A percentile compares a stretch with the other conserved stretches of the same genome.
phyloP scores from a whole-genome alignment of 176 grass and related monocot species.

The Zea luxurians region DNA sequence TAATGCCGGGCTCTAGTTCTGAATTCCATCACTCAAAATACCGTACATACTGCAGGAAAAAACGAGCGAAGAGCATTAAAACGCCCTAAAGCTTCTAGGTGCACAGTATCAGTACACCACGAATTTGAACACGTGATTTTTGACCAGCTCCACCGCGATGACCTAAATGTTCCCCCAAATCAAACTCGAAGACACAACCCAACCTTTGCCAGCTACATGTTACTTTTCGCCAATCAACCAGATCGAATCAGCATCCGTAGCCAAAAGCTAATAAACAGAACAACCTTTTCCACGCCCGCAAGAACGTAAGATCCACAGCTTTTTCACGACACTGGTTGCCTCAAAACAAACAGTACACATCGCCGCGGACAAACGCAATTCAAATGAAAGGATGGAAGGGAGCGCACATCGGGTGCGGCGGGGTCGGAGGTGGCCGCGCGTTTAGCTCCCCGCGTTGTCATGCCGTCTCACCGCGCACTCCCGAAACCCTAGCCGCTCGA shows the following conservation, averaged over 20 bases:
- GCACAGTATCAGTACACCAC: neutral
- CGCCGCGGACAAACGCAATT: neutral
- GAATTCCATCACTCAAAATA: neutral
- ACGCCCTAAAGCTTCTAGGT: neutral
- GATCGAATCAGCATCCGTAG: neutral
- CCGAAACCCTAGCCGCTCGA: constrained; percentile 32
- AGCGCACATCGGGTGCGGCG: constrained; percentile 40
- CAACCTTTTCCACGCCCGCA: neutral
- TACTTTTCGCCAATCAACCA: neutral
- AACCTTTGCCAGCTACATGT: neutral
- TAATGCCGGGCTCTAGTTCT: neutral
- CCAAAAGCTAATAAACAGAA: neutral
- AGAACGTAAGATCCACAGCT: neutral
- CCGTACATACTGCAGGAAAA: neutral
- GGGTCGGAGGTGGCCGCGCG: constrained; percentile 45
- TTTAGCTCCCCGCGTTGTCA: constrained; percentile 61
- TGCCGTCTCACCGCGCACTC: neutral
- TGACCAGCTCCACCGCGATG: neutral
- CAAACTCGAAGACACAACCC: neutral
- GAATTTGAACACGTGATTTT: neutral
- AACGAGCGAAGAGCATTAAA: neutral
- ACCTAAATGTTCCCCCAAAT: neutral
- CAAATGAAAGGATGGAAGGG: neutral
- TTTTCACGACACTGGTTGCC: too few relatives aligned
- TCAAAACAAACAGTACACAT: neutral